A percentile compares a stretch with the other conserved stretches of the same genome.
Conservation (phyloP, 768 basidiomycete species). For the Russula earlei region DNA sequence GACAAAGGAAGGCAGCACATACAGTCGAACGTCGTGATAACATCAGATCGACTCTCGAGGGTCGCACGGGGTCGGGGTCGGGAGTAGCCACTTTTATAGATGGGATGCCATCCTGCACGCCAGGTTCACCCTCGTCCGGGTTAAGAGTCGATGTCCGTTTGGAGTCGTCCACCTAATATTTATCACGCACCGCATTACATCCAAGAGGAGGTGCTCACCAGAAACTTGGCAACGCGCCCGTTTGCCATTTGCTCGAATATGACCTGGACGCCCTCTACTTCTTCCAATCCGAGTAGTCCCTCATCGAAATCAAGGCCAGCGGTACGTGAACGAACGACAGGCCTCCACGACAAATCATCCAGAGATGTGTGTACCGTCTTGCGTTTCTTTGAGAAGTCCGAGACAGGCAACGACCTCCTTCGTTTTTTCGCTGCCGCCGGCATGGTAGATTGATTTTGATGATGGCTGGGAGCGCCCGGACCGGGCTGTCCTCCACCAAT, state of each 20-base stretch:
- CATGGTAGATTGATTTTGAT: no score
- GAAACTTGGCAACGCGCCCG: slow-evolving; percentile 64
- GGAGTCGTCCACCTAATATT: not conserved
- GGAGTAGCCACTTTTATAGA: not conserved
- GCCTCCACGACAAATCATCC: slow-evolving; percentile 68
- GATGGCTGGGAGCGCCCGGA: no score
- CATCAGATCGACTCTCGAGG: not conserved
- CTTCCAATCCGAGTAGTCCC: slow-evolving; percentile 86
- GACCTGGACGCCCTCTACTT: slow-evolving; percentile 85
- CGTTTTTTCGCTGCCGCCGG: not conserved
- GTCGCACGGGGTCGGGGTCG: not conserved
- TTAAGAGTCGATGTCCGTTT: not conserved
- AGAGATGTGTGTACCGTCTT: slow-evolving; percentile 40
- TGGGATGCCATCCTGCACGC: not conserved
- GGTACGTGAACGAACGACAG: slow-evolving; percentile 45
- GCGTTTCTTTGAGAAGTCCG: slow-evolving; percentile 35
- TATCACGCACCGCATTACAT: not conserved
- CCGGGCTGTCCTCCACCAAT: no score
- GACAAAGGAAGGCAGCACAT: slow-evolving; percentile 19
- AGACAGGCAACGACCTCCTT: not conserved
- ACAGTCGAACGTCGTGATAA: slow-evolving; percentile 35
- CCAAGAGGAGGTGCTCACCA: slow-evolving; percentile 38
- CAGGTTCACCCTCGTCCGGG: not conserved
- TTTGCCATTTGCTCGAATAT: slow-evolving; percentile 68
- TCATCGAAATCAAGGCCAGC: slow-evolving; percentile 66